These are phyloP conservation scores for Globomyces sp. DNA, from an alignment of 371 early-diverging fungal genomes.

Conservation along the genomic window DNA sequence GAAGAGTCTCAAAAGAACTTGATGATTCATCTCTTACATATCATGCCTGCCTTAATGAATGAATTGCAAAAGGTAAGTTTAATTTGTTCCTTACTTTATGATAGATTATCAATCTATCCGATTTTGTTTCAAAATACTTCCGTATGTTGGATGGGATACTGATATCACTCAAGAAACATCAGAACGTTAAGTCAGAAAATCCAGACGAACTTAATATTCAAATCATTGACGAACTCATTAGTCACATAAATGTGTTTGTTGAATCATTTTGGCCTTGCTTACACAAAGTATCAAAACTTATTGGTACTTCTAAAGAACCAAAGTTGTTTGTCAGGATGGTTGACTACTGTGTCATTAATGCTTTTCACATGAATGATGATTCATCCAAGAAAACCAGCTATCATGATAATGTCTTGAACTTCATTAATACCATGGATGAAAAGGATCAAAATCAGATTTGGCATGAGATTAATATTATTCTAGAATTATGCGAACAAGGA, in stretches of 20 bases:
- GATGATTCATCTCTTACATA: neutral
- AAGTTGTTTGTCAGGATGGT: neutral
- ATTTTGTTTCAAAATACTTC: conserved; percentile 4
- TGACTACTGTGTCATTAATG: conserved; percentile 6
- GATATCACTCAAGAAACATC: neutral
- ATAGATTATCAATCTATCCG: neutral
- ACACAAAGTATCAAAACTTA: neutral
- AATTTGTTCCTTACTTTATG: neutral
- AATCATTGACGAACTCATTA: conserved; percentile 2
- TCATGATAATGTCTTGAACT: neutral
- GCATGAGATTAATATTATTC: neutral
- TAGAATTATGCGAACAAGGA: neutral
- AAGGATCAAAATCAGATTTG: neutral
- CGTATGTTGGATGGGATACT: neutral
- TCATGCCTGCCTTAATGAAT: conserved; percentile 8
- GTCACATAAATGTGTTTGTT: neutral
- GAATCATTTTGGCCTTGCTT: conserved; percentile 7
- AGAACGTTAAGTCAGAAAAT: neutral
- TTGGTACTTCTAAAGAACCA: conserved; percentile 10
- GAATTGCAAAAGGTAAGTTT: neutral
- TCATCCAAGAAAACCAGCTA: neutral
- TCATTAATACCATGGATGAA: neutral
- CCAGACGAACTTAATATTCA: neutral
- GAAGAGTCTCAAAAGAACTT: neutral
- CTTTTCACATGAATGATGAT: neutral